Conservation (phyloP, 441 rosid species). For the California macrophylla region DNA sequence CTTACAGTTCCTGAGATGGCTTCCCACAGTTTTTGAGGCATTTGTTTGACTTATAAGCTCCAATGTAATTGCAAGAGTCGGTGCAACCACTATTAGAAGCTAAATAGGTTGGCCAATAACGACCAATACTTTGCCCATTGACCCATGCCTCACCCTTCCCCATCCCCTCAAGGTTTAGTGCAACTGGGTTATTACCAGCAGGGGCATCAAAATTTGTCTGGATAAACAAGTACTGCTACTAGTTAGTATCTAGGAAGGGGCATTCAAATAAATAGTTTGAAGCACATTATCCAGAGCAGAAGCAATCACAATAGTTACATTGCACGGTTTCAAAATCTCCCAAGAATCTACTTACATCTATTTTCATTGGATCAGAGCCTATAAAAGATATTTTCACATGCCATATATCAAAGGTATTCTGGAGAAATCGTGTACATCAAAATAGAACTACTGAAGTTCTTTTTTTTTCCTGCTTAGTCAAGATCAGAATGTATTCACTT, state of each 20-base stretch:
- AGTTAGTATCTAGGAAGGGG: slow-evolving; percentile 12
- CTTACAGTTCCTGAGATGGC: slow-evolving; percentile 88
- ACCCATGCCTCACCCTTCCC: slow-evolving; percentile 97
- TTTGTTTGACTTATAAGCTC: slow-evolving; percentile 49
- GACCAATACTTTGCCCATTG: slow-evolving; percentile 88
- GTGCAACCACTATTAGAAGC: slow-evolving; percentile 50
- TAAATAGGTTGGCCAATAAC: slow-evolving; percentile 71
- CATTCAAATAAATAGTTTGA: background rate
- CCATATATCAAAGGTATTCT: background rate
- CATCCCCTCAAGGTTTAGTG: slow-evolving; percentile 77
- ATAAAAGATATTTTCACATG: background rate
- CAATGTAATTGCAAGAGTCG: slow-evolving; percentile 63
- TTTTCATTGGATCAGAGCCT: background rate
- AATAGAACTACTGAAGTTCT: background rate
- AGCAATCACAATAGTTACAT: background rate
- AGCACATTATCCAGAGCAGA: background rate
- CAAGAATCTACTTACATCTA: background rate
- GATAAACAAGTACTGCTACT: slow-evolving; percentile 5
- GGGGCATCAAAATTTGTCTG: slow-evolving; percentile 74
- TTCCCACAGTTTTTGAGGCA: slow-evolving; percentile 80
- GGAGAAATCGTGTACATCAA: background rate
- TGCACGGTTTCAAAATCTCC: background rate
- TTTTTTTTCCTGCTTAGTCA: background rate
- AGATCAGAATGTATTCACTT: background rate
- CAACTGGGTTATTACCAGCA: slow-evolving; percentile 57